phyloP scores from a whole-genome alignment of 306 rosid genomes.

The Vigna trinervia region DNA sequence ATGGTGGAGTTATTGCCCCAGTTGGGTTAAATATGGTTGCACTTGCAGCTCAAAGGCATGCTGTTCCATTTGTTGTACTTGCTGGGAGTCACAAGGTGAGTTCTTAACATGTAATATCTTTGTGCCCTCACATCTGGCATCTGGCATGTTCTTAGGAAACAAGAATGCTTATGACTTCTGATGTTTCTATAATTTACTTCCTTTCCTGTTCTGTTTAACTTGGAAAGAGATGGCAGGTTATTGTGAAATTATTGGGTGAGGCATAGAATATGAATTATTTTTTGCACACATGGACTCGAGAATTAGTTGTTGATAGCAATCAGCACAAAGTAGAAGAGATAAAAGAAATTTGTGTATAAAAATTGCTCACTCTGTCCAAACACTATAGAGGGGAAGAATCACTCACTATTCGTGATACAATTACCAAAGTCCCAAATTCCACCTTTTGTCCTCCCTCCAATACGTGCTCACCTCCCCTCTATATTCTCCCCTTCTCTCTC shows the following conservation, averaged over 20 bases:
- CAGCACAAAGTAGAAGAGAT: too few species aligned
- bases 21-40: slow-evolving; percentile 98
- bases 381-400: too few species aligned
- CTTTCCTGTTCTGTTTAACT: slow-evolving; percentile 10
- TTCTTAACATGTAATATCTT: slow-evolving; percentile 28
- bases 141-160: slow-evolving; percentile 21
- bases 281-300: slow-evolving; percentile 7
- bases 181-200: background rate
- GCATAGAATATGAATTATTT: background rate
- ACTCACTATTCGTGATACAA: too few species aligned
- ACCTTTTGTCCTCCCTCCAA: too few species aligned
- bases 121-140: slow-evolving; percentile 34
- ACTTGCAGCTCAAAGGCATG: slow-evolving; percentile 98
- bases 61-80: slow-evolving; percentile 95
- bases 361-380: too few species aligned
- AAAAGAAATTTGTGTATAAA: too few species aligned
- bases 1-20: slow-evolving; percentile 97
- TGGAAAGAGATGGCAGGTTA: slow-evolving; percentile 32
- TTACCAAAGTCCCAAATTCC: too few species aligned
- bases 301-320: background rate
- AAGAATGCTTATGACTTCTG: slow-evolving; percentile 43
- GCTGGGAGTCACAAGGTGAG: slow-evolving; percentile 99
- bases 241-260: background rate
- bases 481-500: too few species aligned
- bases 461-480: too few species aligned